Percentiles rank a stretch among this genome's conserved stretches.
Evolutionary conservation across 768 basidiomycete species (phyloP).

Genomic region (Pleurotus ostreatus): DNA sequence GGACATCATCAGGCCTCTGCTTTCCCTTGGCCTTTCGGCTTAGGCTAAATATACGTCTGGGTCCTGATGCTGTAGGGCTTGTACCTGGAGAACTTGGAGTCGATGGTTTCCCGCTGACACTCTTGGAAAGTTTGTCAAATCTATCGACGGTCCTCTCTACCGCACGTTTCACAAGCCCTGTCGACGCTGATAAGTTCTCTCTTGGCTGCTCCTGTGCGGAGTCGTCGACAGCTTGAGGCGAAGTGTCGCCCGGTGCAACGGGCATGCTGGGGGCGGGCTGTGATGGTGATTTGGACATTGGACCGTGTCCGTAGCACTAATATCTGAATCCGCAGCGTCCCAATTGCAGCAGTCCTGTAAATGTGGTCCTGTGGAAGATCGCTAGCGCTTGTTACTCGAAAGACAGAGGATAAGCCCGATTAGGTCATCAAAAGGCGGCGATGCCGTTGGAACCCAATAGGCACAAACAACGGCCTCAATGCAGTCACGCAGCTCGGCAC

Average conservation of each 20-base stretch:
- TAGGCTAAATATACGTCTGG: conserved; percentile 53
- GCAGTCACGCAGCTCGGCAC: neutral
- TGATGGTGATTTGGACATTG: conserved; percentile 19
- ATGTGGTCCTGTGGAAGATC: neutral
- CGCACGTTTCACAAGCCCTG: conserved; percentile 48
- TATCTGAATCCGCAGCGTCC: conserved; percentile 7
- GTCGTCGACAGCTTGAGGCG: conserved; percentile 27
- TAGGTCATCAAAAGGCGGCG: neutral
- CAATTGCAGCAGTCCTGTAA: neutral
- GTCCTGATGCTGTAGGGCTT: conserved; percentile 25
- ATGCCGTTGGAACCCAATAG: neutral
- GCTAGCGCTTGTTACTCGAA: neutral
- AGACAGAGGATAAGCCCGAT: neutral
- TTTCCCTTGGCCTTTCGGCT: conserved; percentile 48
- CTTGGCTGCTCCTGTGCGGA: conserved; percentile 16
- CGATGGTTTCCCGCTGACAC: conserved; percentile 40
- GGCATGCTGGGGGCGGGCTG: conserved; percentile 22
- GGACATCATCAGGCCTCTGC: conserved; percentile 26
- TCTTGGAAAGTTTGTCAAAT: conserved; percentile 63
- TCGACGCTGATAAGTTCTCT: conserved; percentile 24
- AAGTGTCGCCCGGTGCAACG: conserved; percentile 24
- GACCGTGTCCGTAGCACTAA: conserved; percentile 9
- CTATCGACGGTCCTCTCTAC: conserved; percentile 45
- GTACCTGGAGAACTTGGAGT: conserved; percentile 24
- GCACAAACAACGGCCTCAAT: neutral